Conservation (phyloP, 192 early-diverging fungal genomes). For the Geranomyces variabilis region DNA sequence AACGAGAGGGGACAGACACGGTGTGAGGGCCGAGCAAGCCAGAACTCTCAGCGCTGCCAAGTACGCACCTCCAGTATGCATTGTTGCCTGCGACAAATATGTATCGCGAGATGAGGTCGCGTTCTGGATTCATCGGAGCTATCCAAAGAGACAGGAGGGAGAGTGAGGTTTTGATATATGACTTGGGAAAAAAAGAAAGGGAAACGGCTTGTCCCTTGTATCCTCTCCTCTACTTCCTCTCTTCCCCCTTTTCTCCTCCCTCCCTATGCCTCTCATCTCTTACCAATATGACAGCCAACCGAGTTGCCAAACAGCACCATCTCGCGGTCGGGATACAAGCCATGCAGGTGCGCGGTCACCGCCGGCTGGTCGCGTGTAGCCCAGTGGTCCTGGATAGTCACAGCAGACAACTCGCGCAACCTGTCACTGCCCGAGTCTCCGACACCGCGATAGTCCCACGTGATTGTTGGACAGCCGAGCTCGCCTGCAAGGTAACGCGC, state of each 20-base stretch:
- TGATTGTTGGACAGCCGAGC: background rate
- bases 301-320: constrained; percentile 19
- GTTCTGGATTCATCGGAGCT: constrained; percentile 16
- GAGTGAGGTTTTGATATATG: no score
- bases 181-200: no score
- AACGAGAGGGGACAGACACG: no score
- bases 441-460: constrained; percentile 24
- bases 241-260: no score
- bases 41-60: no score
- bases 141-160: no score
- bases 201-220: no score
- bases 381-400: constrained; percentile 21
- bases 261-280: no score
- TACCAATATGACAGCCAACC: constrained; percentile 20
- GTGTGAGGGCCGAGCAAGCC: no score
- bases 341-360: background rate
- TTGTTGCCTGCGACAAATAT: constrained; percentile 21
- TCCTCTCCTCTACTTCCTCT: no score
- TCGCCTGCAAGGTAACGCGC: constrained; percentile 11
- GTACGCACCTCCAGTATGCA: constrained; percentile 14
- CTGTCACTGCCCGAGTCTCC: constrained; percentile 5
- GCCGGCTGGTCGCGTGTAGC: constrained; percentile 22
- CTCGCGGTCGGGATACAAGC: constrained; percentile 18
- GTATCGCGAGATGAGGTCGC: constrained; percentile 10
- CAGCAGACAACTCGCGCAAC: background rate